A percentile compares a stretch with the other conserved stretches of the same genome.
Evolutionary conservation across 305 asterid species (phyloP).

Genomic region (Rubia peregrina): DNA sequence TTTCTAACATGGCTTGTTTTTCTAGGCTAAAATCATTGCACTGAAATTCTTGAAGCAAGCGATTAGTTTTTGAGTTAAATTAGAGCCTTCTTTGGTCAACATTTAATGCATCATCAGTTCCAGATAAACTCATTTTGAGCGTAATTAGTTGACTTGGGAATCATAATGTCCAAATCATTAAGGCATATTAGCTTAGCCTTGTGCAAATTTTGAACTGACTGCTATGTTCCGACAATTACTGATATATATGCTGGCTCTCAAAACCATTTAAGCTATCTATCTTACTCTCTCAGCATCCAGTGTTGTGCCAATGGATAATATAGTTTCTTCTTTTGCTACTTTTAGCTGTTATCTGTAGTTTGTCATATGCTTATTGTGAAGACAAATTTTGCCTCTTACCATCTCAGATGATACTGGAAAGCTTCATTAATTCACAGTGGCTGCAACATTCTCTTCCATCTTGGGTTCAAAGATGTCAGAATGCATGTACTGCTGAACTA

Average conservation of each 20-base stretch:
- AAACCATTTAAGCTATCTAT: background rate
- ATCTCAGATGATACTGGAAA: constrained; percentile 69
- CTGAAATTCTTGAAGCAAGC: background rate
- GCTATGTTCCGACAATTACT: background rate
- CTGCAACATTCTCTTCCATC: constrained; percentile 46
- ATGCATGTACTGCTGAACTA: constrained; percentile 74
- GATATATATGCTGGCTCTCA: constrained; percentile 2
- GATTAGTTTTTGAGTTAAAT: background rate
- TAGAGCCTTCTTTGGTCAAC: background rate
- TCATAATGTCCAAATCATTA: background rate
- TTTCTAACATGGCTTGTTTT: background rate
- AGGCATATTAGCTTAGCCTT: background rate
- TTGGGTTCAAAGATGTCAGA: constrained; percentile 75
- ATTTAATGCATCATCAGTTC: background rate
- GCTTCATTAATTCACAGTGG: constrained; percentile 54
- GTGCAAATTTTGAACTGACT: background rate
- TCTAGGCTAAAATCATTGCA: background rate
- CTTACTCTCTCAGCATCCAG: background rate
- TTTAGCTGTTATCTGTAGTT: constrained; percentile 16
- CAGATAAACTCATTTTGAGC: background rate
- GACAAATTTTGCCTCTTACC: constrained; percentile 20
- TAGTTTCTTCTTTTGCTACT: constrained; percentile 3
- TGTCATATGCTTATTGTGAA: constrained; percentile 13
- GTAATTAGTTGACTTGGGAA: background rate
- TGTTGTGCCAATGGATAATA: background rate